These are phyloP conservation scores for Colletotrichum godetiae DNA, from an alignment of 2,329 filamentous ascomycete genomes.

Conservation along the genomic window DNA sequence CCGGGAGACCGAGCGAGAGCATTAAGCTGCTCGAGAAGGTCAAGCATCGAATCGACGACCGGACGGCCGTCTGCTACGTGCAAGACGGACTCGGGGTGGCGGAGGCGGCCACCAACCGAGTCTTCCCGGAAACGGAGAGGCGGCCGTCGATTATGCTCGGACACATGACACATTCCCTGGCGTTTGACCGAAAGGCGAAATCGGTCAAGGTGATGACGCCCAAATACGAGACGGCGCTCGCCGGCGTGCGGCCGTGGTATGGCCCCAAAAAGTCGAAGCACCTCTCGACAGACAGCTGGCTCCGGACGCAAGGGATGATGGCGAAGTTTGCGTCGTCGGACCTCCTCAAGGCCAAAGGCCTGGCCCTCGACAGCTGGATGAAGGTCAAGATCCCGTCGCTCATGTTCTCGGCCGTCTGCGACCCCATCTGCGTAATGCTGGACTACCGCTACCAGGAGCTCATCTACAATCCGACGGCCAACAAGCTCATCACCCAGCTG, in stretches of 20 bases:
- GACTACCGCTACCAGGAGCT: conserved; percentile 81
- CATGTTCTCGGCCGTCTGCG: conserved; percentile 80
- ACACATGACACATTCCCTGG: conserved; percentile 62
- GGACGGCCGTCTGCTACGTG: conserved; percentile 80
- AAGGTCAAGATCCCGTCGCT: conserved; percentile 83
- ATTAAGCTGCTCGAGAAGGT: conserved; percentile 68
- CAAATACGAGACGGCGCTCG: conserved; percentile 47
- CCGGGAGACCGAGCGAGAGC: conserved; percentile 65
- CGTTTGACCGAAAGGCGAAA: conserved; percentile 50
- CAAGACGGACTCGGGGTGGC: conserved; percentile 86
- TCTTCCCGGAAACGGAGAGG: conserved; percentile 74
- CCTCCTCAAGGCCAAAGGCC: conserved; percentile 68
- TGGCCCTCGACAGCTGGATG: conserved; percentile 72
- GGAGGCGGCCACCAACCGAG: conserved; percentile 77
- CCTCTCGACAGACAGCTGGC: conserved; percentile 39
- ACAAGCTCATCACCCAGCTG: conserved; percentile 75
- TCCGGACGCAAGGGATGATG: conserved; percentile 64
- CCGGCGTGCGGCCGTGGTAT: conserved; percentile 40
- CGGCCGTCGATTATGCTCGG: conserved; percentile 84
- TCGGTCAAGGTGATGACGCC: conserved; percentile 50
- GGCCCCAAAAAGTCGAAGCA: conserved; percentile 15
- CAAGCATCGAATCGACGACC: conserved; percentile 72
- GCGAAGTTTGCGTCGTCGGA: conserved; percentile 72
- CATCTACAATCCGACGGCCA: conserved; percentile 73
- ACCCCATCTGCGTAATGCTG: conserved; percentile 83